Evolutionary conservation across 2,329 filamentous ascomycete genomes (phyloP).

Genomic region (Fusarium multiceps): DNA sequence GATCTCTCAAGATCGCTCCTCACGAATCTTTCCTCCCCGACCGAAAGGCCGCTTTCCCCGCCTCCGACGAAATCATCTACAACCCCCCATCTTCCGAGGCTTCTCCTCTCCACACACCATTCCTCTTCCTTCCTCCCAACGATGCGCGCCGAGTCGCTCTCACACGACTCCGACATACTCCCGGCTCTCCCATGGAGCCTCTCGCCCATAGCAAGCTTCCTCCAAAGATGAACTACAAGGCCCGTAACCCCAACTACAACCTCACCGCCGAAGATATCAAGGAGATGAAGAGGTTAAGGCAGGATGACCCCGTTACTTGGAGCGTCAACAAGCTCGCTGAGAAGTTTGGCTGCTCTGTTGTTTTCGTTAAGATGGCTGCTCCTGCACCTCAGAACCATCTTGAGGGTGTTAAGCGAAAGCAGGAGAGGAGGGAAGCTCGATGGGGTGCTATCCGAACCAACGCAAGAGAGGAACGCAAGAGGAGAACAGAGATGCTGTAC

Average conservation of each 20-base stretch:
- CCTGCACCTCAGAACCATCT: constrained; percentile 61
- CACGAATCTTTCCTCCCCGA: constrained; percentile 68
- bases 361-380: constrained; percentile 70
- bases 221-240: constrained; percentile 51
- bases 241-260: constrained; percentile 59
- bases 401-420: constrained; percentile 56
- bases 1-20: constrained; percentile 68
- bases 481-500: constrained; percentile 64
- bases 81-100: constrained; percentile 66
- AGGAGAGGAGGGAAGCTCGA: constrained; percentile 61
- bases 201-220: constrained; percentile 47
- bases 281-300: constrained; percentile 68
- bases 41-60: constrained; percentile 47
- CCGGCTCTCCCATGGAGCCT: constrained; percentile 39
- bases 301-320: constrained; percentile 65
- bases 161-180: constrained; percentile 56
- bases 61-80: constrained; percentile 62
- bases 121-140: constrained; percentile 70
- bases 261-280: constrained; percentile 66
- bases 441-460: constrained; percentile 68
- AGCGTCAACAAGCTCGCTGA: constrained; percentile 63
- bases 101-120: constrained; percentile 72
- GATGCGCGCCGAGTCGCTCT: constrained; percentile 66
- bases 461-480: constrained; percentile 66
- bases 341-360: constrained; percentile 65